Evolutionary conservation across 83 land plant species (phyloP).

Genomic region (Picea abies): DNA sequence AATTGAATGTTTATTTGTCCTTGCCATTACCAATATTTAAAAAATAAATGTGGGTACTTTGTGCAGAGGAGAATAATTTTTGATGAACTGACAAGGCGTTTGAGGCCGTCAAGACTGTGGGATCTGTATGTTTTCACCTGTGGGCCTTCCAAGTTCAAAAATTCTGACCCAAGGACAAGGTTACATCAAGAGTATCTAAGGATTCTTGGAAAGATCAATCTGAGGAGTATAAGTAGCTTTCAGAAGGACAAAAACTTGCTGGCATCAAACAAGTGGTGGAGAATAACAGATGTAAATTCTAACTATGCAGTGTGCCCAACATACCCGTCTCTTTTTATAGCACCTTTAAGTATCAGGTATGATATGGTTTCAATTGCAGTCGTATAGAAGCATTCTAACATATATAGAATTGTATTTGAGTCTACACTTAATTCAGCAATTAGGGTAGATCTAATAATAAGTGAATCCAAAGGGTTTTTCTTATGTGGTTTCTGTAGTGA

Average conservation of each 20-base stretch:
- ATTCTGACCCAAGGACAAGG: constrained; percentile 63
- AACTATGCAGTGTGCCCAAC: constrained; percentile 77
- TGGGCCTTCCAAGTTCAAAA: constrained; percentile 46
- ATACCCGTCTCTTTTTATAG: constrained; percentile 83
- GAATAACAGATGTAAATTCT: constrained; percentile 71
- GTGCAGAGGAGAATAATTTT: constrained; percentile 78
- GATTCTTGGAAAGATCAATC: constrained; percentile 49
- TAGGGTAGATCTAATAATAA: neutral
- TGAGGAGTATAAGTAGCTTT: constrained; percentile 23
- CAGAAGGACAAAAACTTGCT: constrained; percentile 37
- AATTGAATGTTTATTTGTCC: neutral
- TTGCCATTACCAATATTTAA: neutral
- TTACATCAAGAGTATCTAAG: constrained; percentile 81
- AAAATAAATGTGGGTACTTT: neutral
- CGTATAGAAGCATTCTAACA: neutral
- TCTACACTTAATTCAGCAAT: neutral
- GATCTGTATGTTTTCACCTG: constrained; percentile 84
- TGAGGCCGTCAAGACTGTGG: constrained; percentile 72
- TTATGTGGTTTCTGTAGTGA: constrained; percentile 52
- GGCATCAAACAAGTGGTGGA: constrained; percentile 64
- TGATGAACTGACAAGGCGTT: constrained; percentile 62
- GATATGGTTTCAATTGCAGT: neutral
- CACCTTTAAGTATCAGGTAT: constrained; percentile 80
- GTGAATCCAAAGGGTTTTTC: neutral
- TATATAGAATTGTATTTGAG: neutral